Evolutionary conservation across 2,329 filamentous ascomycete species (phyloP), one percentile per base, ranked within the genome.

Genomic region (Lachnum nothofagi): DNA sequence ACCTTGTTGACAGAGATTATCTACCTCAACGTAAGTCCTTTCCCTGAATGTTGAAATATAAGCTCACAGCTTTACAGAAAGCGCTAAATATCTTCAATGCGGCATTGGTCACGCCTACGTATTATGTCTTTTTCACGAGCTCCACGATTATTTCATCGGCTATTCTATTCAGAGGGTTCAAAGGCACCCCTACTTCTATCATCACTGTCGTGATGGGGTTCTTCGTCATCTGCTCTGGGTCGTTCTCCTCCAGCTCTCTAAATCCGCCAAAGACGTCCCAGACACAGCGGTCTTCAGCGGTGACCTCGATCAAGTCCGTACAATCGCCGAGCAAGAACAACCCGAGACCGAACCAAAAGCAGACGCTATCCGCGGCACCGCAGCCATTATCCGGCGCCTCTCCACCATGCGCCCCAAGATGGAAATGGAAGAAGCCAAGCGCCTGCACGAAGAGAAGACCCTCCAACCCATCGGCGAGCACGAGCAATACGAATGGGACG

Each of bases 121-220:
- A 98, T 71, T 98, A 98, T 67, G 93, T 98, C 57, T 91, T 94
- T 73, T 98, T 98, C 67, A 98, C 93, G 33, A 95, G 85, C 60
- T 86, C 90, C 4, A 97, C 93, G 17, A 96, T 98, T 57, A 80
- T 97, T 59, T 94, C 91, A 5, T 96, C 91, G 0, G 87, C 91
- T 3, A 83, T 98, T 40, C 74, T 98, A 2, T 97, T 97, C 69
- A 85, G 83, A 55, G 93, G 93, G 6, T 96, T 98, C 77, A 91
- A 95, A 64, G 93, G 91, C 29, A 88, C 88, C 0, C 76, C 80
- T 0, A 77, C 81, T 5, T 80, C 86, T 22, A 97, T 98, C 49
- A 76, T 88, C 39, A 95, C 90, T 0, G 87, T 97, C 24, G 85
- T 97, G 48, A 82, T 95, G 72, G 93, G 93, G 1, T 98, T 98